A percentile compares a stretch with the other conserved stretches of the same genome.
Conservation (phyloP, 2,329 filamentous ascomycete genomes). For the Erysiphe pisi region DNA sequence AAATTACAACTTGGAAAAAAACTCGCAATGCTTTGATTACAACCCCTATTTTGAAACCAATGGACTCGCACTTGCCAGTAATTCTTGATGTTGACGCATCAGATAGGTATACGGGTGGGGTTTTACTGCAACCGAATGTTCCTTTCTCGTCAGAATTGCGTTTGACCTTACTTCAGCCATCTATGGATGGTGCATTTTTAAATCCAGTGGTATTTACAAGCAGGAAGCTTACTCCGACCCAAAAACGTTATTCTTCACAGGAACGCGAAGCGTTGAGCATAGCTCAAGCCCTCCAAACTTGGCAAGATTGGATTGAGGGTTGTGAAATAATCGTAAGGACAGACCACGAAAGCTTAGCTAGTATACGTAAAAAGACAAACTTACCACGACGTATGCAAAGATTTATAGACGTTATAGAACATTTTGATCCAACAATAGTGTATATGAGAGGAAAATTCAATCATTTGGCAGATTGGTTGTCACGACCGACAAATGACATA, state of each 20-base stretch:
- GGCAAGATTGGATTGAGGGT: slow-evolving; percentile 21
- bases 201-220: background rate
- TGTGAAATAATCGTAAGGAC: slow-evolving; percentile 22
- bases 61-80: background rate
- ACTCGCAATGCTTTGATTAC: background rate
- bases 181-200: slow-evolving; percentile 15
- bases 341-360: slow-evolving; percentile 11
- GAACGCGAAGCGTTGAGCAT: slow-evolving; percentile 17
- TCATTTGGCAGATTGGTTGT: slow-evolving; percentile 17
- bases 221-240: background rate
- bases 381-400: slow-evolving; percentile 4
- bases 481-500: background rate
- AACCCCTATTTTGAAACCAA: background rate
- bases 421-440: slow-evolving; percentile 27
- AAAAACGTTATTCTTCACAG: slow-evolving; percentile 9
- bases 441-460: slow-evolving; percentile 22
- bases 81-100: background rate
- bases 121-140: background rate
- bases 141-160: background rate
- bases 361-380: background rate
- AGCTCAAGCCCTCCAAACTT: slow-evolving; percentile 22
- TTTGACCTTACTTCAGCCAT: background rate
- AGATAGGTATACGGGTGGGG: background rate
- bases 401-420: slow-evolving; percentile 23
- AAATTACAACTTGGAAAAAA: background rate